Percentiles rank a stretch among this genome's conserved stretches.
phyloP scores from a whole-genome alignment of 257 asterid genomes.

The Gentiana macrophylla region DNA sequence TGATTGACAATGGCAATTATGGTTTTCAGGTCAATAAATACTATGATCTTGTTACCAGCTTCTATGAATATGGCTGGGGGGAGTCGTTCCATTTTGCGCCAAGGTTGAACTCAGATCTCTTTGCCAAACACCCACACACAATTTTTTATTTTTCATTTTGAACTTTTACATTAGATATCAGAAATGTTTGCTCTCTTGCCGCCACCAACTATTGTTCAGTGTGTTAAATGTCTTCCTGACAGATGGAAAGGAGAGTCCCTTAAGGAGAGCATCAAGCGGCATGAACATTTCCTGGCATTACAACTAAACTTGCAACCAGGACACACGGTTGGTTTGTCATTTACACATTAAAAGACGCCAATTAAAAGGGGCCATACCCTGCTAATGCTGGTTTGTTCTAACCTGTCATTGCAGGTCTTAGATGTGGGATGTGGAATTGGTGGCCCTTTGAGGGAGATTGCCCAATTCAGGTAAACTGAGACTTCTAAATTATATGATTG shows the following conservation, averaged over 20 bases:
- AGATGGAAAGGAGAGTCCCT: conserved; percentile 97
- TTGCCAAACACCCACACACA: too few relatives aligned
- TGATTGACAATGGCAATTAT: not conserved
- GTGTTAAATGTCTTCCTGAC: conserved; percentile 4
- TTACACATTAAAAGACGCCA: not conserved
- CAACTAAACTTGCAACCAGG: conserved; percentile 82
- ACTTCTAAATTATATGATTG: not conserved
- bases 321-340: conserved; percentile 47
- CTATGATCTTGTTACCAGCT: conserved; percentile 96
- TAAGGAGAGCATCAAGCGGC: conserved; percentile 83
- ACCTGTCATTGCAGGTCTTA: conserved; percentile 54
- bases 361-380: not conserved
- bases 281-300: conserved; percentile 91
- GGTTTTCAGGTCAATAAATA: conserved; percentile 80
- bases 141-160: not conserved
- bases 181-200: not conserved
- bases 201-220: not conserved
- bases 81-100: conserved; percentile 98
- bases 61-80: conserved; percentile 99
- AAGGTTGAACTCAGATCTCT: conserved; percentile 34
- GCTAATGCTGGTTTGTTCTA: not conserved
- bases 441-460: conserved; percentile 92
- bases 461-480: conserved; percentile 63
- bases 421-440: conserved; percentile 99
- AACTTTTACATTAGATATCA: not conserved